A percentile compares a stretch with the other conserved stretches of the same genome.
These are phyloP conservation scores for Fusarium sambucinum DNA, from an alignment of 2,329 filamentous ascomycete genomes.

Conservation along the genomic window DNA sequence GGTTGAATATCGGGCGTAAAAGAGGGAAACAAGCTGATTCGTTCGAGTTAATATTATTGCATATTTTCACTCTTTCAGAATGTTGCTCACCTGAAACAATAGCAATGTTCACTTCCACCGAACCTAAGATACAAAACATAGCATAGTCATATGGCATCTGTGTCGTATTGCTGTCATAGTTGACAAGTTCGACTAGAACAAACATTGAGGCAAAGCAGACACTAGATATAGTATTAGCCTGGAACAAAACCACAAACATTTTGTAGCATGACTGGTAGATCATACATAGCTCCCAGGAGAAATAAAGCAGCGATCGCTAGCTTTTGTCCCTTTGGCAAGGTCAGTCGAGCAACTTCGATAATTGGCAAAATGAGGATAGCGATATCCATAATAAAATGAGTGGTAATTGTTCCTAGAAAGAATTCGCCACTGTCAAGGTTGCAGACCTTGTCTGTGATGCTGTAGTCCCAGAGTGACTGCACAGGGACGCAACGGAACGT, in stretches of 20 bases:
- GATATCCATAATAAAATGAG: slow-evolving; percentile 51
- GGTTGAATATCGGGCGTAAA: slow-evolving; percentile 36
- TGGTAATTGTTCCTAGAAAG: slow-evolving; percentile 50
- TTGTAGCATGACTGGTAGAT: fast-evolving
- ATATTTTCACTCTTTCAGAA: neutral
- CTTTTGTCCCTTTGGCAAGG: slow-evolving; percentile 1
- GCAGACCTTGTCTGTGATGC: slow-evolving; percentile 46
- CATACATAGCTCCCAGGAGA: neutral
- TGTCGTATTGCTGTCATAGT: slow-evolving; percentile 11
- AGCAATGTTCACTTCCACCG: slow-evolving; percentile 39
- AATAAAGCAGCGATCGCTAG: slow-evolving; percentile 6
- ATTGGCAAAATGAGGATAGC: slow-evolving; percentile 49
- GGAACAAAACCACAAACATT: fast-evolving
- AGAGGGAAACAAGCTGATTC: slow-evolving; percentile 37
- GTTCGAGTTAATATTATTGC: neutral
- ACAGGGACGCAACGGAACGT: slow-evolving; percentile 53
- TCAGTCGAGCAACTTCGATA: slow-evolving; percentile 24
- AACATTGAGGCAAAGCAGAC: slow-evolving; percentile 37
- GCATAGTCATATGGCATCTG: slow-evolving; percentile 43
- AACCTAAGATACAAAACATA: slow-evolving; percentile 27
- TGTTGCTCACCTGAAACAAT: slow-evolving; percentile 35
- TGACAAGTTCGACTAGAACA: slow-evolving; percentile 9
- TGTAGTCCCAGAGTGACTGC: slow-evolving; percentile 51
- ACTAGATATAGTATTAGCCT: neutral
- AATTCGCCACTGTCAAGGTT: slow-evolving; percentile 48